Evolutionary conservation across 345 rosid genomes (phyloP).

Genomic region (Acer yangbiense): DNA sequence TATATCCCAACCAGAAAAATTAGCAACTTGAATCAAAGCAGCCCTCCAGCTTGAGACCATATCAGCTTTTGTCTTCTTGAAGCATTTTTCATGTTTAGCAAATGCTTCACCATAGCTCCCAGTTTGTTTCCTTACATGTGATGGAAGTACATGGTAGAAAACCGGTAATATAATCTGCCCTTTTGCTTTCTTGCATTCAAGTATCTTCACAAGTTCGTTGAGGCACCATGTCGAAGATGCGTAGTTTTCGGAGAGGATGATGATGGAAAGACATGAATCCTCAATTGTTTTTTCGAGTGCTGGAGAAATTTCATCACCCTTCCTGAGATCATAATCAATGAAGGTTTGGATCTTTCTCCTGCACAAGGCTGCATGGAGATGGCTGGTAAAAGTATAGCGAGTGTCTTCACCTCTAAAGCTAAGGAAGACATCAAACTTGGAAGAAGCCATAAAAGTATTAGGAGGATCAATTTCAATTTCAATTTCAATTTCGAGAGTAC

Average conservation of each 20-base stretch:
- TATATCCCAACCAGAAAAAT: background rate
- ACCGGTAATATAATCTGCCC: conserved; percentile 11
- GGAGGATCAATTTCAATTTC: too few relatives aligned
- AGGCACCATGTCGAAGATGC: background rate
- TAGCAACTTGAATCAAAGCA: background rate
- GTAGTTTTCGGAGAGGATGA: background rate
- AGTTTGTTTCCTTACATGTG: background rate
- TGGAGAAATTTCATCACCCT: conserved; percentile 10
- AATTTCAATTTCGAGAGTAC: too few relatives aligned
- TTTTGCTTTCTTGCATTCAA: background rate
- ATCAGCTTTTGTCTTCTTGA: background rate
- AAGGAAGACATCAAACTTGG: background rate
- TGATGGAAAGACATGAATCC: background rate
- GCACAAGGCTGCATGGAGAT: background rate
- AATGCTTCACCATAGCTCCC: background rate
- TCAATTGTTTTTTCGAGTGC: conserved; percentile 6
- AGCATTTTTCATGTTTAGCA: background rate
- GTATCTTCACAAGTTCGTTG: conserved; percentile 6
- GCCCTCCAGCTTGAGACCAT: background rate
- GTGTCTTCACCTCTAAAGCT: conserved; percentile 17
- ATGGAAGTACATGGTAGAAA: background rate
- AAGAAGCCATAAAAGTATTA: too few relatives aligned
- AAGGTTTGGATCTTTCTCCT: conserved; percentile 1
- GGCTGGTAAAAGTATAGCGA: background rate
- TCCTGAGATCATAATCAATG: conserved; percentile 1